These are phyloP conservation scores for Bipolaris zeicola DNA, from an alignment of 2,329 filamentous ascomycete species.

Conservation along the genomic window DNA sequence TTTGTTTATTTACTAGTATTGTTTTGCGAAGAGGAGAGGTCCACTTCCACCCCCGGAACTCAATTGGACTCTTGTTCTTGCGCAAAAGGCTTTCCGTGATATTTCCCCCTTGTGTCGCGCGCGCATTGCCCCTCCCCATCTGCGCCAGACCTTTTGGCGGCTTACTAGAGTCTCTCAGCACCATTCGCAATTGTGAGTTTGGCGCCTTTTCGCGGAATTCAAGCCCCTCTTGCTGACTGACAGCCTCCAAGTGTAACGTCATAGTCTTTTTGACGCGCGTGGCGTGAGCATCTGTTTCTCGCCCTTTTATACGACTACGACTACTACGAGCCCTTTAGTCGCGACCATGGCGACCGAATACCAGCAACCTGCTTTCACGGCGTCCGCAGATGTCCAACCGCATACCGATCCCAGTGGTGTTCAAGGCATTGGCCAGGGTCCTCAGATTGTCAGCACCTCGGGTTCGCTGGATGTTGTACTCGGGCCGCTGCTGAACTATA, in stretches of 20 bases:
- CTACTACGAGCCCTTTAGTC: not conserved
- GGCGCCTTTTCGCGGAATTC: no score
- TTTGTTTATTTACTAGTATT: no score
- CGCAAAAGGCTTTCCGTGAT: conserved; percentile 5
- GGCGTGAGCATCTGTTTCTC: not conserved
- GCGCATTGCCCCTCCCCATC: not conserved
- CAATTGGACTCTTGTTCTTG: not conserved
- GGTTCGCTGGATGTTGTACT: conserved; percentile 64
- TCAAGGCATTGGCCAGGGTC: conserved; percentile 50
- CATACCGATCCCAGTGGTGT: conserved; percentile 33
- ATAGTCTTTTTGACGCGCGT: conserved; percentile 1
- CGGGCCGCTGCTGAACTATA: conserved; percentile 79
- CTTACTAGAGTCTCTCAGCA: conserved; percentile 13
- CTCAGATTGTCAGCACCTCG: conserved; percentile 51
- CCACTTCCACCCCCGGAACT: no score
- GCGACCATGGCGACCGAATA: conserved; percentile 9
- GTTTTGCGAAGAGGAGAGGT: no score
- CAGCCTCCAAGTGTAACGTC: conserved; percentile 3
- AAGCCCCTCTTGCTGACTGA: conserved; percentile 15
- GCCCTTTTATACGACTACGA: not conserved
- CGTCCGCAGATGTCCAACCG: conserved; percentile 8
- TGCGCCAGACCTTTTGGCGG: conserved; percentile 9
- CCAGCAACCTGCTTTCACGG: not conserved
- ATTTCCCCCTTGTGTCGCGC: not conserved
- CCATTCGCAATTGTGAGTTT: conserved; percentile 23